Conservation (phyloP, 2,329 filamentous ascomycete genomes). For the Teratosphaeria destructans region DNA sequence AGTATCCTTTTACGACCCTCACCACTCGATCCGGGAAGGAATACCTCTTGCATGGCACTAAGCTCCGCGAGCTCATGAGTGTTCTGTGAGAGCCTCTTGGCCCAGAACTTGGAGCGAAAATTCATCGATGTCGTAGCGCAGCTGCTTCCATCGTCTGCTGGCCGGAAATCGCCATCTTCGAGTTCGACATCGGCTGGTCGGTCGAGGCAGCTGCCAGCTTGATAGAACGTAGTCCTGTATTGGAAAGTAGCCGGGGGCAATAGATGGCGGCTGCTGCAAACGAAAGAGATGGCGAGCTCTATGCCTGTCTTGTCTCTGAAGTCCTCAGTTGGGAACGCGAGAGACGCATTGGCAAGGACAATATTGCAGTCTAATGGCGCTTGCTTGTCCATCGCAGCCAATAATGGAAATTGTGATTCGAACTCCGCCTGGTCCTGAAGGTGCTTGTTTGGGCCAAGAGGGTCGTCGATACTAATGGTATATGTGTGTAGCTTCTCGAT, state of each 20-base stretch:
- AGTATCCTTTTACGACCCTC: slow-evolving; percentile 20
- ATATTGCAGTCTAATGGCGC: slow-evolving; percentile 25
- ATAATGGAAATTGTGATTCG: slow-evolving; percentile 21
- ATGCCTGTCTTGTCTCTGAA: slow-evolving; percentile 23
- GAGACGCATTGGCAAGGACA: slow-evolving; percentile 31
- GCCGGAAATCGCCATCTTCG: slow-evolving; percentile 7
- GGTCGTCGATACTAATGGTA: slow-evolving; percentile 23
- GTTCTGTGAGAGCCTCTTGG: slow-evolving; percentile 25
- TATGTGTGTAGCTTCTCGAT: slow-evolving; percentile 28
- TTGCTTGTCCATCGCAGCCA: slow-evolving; percentile 16
- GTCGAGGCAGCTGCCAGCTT: slow-evolving; percentile 9
- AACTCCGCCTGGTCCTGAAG: slow-evolving; percentile 25
- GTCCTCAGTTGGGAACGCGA: slow-evolving; percentile 31
- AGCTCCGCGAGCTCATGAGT: slow-evolving; percentile 25
- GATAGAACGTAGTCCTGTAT: slow-evolving; percentile 18
- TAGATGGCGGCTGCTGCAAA: slow-evolving; percentile 18
- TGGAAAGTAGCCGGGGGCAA: slow-evolving; percentile 10
- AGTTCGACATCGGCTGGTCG: slow-evolving; percentile 5
- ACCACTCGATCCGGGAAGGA: slow-evolving; percentile 26
- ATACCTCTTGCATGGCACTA: slow-evolving; percentile 32
- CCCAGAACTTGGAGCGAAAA: slow-evolving; percentile 38
- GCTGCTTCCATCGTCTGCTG: slow-evolving; percentile 10
- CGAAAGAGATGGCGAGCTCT: slow-evolving; percentile 22
- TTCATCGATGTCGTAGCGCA: slow-evolving; percentile 18
- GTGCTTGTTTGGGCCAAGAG: slow-evolving; percentile 22